These are phyloP conservation scores for Fusarium tuaranense DNA, from an alignment of 2,329 filamentous ascomycete genomes.

Conservation along the genomic window DNA sequence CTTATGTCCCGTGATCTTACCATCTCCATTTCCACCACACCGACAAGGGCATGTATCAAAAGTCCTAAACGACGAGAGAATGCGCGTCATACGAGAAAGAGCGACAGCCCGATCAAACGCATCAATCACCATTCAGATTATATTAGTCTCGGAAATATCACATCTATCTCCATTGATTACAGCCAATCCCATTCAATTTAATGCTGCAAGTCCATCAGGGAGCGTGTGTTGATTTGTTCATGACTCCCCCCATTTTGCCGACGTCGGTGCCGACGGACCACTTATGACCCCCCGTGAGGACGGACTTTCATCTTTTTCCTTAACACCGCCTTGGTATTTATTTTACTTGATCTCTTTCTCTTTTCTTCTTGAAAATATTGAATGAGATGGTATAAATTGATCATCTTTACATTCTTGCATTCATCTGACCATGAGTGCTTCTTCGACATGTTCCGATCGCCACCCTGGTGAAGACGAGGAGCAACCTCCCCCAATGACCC, in stretches of 20 bases:
- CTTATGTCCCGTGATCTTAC: neutral
- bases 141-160: slow-evolving; percentile 1
- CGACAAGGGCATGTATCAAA: neutral
- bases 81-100: neutral
- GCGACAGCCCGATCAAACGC: neutral
- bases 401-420: neutral
- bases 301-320: slow-evolving; percentile 12
- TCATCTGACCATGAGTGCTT: slow-evolving; percentile 13
- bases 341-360: neutral
- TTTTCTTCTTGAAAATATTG: neutral
- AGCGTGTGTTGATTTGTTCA: neutral
- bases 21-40: neutral
- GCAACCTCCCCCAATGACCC: neutral
- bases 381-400: neutral
- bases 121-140: neutral
- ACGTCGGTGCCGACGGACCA: slow-evolving; percentile 32
- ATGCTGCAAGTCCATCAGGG: neutral
- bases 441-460: neutral
- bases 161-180: neutral
- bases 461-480: slow-evolving; percentile 8
- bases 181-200: neutral
- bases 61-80: neutral
- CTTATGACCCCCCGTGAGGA: slow-evolving; percentile 6
- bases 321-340: slow-evolving; percentile 19
- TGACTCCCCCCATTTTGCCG: slow-evolving; percentile 16